Conservation (phyloP, 768 basidiomycete species). For the Asterophora parasitica region DNA sequence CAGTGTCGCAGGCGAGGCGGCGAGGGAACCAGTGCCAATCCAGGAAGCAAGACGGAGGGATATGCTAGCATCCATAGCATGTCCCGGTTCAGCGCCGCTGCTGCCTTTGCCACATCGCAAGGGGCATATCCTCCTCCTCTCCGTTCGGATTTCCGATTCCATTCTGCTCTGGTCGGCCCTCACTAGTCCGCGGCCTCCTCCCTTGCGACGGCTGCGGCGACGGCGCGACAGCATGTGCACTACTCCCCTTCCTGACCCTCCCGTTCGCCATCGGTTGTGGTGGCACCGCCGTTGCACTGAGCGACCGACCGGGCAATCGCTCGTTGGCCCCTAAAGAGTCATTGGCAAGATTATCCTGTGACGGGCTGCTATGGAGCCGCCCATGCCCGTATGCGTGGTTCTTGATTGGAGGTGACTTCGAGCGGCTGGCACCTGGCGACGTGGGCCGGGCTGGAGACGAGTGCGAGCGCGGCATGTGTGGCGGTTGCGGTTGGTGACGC, state of each 20-base stretch:
- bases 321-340: slow-evolving; percentile 8
- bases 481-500: slow-evolving; percentile 20
- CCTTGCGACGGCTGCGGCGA: slow-evolving; percentile 30
- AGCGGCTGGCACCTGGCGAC: slow-evolving; percentile 30
- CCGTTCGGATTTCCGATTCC: slow-evolving; percentile 20
- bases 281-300: slow-evolving; percentile 59
- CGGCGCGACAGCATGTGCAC: slow-evolving; percentile 54
- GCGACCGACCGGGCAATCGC: slow-evolving; percentile 57
- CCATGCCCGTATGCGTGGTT: slow-evolving; percentile 19
- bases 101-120: slow-evolving; percentile 78
- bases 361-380: slow-evolving; percentile 24
- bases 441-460: slow-evolving; percentile 24
- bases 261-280: slow-evolving; percentile 40
- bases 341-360: slow-evolving; percentile 27
- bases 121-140: slow-evolving; percentile 78
- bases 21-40: slow-evolving; percentile 9
- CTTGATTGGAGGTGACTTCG: slow-evolving; percentile 49
- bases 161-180: slow-evolving; percentile 25
- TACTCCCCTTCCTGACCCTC: slow-evolving; percentile 58
- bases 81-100: slow-evolving; percentile 43
- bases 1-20: slow-evolving; percentile 9
- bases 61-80: slow-evolving; percentile 5
- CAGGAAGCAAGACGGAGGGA: slow-evolving; percentile 2
- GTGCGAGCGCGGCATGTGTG: slow-evolving; percentile 22
- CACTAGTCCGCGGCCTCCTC: slow-evolving; percentile 38